These are phyloP conservation scores for Euptelea pleiosperma DNA, from an alignment of 164 flowering plant genomes.

Conservation along the genomic window DNA sequence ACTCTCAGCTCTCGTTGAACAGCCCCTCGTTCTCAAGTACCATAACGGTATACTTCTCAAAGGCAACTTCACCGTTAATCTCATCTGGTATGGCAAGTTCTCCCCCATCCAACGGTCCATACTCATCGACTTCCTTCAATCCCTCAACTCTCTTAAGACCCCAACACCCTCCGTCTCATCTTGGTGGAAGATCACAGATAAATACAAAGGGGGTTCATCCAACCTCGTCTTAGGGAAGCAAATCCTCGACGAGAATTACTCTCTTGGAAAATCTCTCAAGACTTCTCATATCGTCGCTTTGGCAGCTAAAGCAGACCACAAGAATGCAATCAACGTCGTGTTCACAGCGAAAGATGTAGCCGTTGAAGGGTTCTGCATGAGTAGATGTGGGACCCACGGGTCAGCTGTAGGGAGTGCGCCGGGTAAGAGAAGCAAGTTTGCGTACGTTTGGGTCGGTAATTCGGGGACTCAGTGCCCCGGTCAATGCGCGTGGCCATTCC, in stretches of 20 bases:
- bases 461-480: conserved; percentile 35
- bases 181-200: conserved; percentile 39
- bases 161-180: conserved; percentile 34
- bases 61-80: conserved; percentile 46
- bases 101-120: conserved; percentile 44
- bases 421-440: conserved; percentile 8
- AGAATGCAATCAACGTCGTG: conserved; percentile 23
- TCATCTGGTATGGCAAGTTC: conserved; percentile 64
- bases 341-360: conserved; percentile 44
- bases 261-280: conserved; percentile 52
- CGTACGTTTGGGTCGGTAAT: conserved; percentile 35
- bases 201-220: conserved; percentile 27
- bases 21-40: conserved; percentile 31
- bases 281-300: neutral
- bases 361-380: conserved; percentile 33
- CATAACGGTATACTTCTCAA: conserved; percentile 53
- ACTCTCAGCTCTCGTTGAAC: conserved; percentile 17
- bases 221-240: conserved; percentile 33
- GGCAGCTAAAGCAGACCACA: neutral
- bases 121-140: conserved; percentile 43
- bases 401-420: conserved; percentile 3
- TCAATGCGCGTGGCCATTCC: conserved; percentile 37
- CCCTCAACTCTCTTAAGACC: conserved; percentile 24
- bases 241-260: conserved; percentile 45
- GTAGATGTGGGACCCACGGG: conserved; percentile 41